These are phyloP conservation scores for Aspergillus glaucus DNA, from an alignment of 2,329 filamentous ascomycete genomes.

Conservation along the genomic window DNA sequence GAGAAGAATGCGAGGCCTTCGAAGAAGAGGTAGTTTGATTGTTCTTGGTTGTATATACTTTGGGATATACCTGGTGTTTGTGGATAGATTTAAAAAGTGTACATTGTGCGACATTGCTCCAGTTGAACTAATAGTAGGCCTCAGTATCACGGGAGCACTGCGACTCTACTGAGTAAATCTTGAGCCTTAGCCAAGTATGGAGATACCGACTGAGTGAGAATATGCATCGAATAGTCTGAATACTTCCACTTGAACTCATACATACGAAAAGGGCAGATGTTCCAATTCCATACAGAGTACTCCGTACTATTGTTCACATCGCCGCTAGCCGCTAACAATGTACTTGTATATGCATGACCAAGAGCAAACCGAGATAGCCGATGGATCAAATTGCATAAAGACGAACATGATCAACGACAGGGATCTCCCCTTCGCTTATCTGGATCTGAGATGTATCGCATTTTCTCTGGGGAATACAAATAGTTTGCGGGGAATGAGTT, in stretches of 20 bases:
- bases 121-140: too few species aligned
- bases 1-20: conserved; percentile 84
- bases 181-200: too few species aligned
- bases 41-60: not conserved
- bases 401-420: conserved; percentile 9
- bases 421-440: conserved; percentile 6
- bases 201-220: too few species aligned
- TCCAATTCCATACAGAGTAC: too few species aligned
- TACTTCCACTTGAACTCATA: too few species aligned
- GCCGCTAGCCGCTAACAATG: not conserved
- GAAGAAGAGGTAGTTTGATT: conserved; percentile 48
- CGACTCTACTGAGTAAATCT: too few species aligned
- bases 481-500: too few species aligned
- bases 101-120: not conserved
- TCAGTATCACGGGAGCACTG: too few species aligned
- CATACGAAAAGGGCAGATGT: too few species aligned
- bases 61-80: not conserved
- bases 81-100: not conserved
- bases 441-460: not conserved
- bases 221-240: too few species aligned
- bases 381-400: conserved; percentile 12
- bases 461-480: too few species aligned
- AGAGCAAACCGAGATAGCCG: not conserved
- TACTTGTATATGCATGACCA: not conserved
- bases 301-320: too few species aligned